Evolutionary conservation across 2,329 filamentous ascomycete species (phyloP), one percentile per base, ranked within the genome.

Genomic region (Neonectria coccinea): DNA sequence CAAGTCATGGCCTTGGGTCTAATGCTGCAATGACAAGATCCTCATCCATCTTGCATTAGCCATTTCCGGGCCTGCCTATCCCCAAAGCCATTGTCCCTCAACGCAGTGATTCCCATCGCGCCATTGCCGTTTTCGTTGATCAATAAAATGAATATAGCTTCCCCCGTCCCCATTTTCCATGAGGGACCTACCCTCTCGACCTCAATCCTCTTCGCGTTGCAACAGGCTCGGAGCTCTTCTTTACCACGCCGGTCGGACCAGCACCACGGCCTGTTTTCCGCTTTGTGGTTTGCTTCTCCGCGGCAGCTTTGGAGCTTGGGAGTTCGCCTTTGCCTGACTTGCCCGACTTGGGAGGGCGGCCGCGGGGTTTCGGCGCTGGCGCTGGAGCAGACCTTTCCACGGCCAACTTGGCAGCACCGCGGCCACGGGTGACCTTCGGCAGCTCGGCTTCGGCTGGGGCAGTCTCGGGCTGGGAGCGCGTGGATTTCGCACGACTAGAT

Each of bases 261-360:
- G 68, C 44, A 51, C 33, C 51, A 60, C 68, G 29, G 50, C 66
- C 22, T 39, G n/a, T 53, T 60, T 65, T 45, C 33, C 62, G 63
- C 50, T 70, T 73, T 27, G 64, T 22, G 4, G 53, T 27, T 3
- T 56, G 52, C 7, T 56, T 51, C 5, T 60, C 58, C n/a, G 56
- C 53, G 0, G 31, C 53, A 0, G 42, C 44, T 36, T 73, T 73
- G 10, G 68, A 25, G 42, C 62, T 65, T 39, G 68, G 45, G 12
- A 73, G 58, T 42, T 73, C 71, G 11, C 71, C 71, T 39, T 73
- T 73, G 20, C 71, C 71, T 5, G 71, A 67, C 53, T 73, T 73
- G 41, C 71, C 71, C 7, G 71, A 67, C 53, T 73, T 73, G 41
- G 59, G 61, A 3, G 66, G 58, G 16, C 66, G 64, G 39, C 69